These are phyloP conservation scores for Apiotrichum veenhuisii DNA, from an alignment of 1,284 basidiomycete genomes.

Conservation along the genomic window DNA sequence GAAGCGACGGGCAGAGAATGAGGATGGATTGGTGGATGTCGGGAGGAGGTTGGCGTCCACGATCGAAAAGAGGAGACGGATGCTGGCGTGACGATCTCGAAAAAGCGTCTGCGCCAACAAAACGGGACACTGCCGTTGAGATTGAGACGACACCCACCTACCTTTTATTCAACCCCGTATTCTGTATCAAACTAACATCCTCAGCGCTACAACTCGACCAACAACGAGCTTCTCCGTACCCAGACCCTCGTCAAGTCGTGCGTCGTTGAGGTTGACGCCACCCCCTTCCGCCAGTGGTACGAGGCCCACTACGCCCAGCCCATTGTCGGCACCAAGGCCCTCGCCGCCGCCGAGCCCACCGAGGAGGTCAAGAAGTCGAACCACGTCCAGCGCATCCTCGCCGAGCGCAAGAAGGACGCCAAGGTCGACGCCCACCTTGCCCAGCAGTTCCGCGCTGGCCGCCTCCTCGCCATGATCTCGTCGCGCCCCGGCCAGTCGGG, in stretches of 20 bases:
- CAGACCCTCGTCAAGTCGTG: constrained; percentile 94
- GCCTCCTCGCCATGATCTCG: constrained; percentile 73
- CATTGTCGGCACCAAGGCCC: constrained; percentile 67
- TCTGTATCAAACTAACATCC: constrained; percentile 13
- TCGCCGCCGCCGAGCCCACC: constrained; percentile 54
- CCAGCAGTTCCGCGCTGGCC: constrained; percentile 50
- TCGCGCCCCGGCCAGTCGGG: constrained; percentile 92
- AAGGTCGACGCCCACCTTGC: constrained; percentile 87
- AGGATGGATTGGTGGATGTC: neutral
- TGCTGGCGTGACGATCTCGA: too few relatives aligned
- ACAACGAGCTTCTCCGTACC: constrained; percentile 97
- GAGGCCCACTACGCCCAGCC: constrained; percentile 93
- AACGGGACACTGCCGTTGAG: too few relatives aligned
- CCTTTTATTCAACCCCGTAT: neutral
- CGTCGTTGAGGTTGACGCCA: constrained; percentile 92
- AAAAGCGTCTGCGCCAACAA: too few relatives aligned
- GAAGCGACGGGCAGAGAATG: neutral
- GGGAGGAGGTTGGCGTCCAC: too few relatives aligned
- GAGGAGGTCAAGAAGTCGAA: constrained; percentile 76
- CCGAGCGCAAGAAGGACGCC: constrained; percentile 86
- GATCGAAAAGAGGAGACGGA: too few relatives aligned
- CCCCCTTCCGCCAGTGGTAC: constrained; percentile 98
- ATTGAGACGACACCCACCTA: neutral
- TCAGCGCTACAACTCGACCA: constrained; percentile 93
- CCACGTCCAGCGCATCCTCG: constrained; percentile 77